Evolutionary conservation across 2,329 filamentous ascomycete species (phyloP), one percentile per base, ranked within the genome.

Genomic region (Verticillium klebahnii): DNA sequence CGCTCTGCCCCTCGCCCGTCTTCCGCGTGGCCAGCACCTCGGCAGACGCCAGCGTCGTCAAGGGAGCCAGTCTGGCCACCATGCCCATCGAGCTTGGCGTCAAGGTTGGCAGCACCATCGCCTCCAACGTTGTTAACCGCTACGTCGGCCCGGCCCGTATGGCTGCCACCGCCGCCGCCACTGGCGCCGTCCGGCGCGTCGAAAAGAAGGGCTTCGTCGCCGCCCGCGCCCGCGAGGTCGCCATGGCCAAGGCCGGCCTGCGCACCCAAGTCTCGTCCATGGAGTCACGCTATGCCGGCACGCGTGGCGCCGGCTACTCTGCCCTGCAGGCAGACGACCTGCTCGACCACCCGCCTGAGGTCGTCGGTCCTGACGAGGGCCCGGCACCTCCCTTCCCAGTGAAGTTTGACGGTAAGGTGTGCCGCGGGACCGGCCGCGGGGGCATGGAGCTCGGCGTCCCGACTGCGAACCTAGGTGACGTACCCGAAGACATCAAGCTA

Each of bases 1-100:
- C 83, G 0, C 78, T 91, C 0, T 90, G 88, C 63, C 80, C 82
- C 0, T 89, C 87, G 64, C 88, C 89, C 0, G 82, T 89, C 0
- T 91, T 91, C 66, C 81, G 89, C 17, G 77, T 91, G n/a, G 82
- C 89, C 2, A 90, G 88, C 64, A 85, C 85, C 0, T 88, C 87
- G 0, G 78, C 81, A 0, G 86, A 86, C 63, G 78, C 82, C 0
- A 86, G 85, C 67, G 82, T 87, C 0, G 70, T 90, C 1, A 82
- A 86, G 8, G 89, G 89, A 0, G 87, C 89, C 0, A 88, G 87
- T 65, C 69, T 91, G 6, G 77, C 76, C 3, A 89, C 85, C 1
- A 76, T 91, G 71, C 89, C 89, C 1, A 69, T 91, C 17, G 89
- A 91, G 68, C 70, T 89, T 7, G 88, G 87, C 5, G 78, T 86